Evolutionary conservation across 2,329 filamentous ascomycete species (phyloP), one percentile per base, ranked within the genome.

Genomic region (Fusarium sp.): DNA sequence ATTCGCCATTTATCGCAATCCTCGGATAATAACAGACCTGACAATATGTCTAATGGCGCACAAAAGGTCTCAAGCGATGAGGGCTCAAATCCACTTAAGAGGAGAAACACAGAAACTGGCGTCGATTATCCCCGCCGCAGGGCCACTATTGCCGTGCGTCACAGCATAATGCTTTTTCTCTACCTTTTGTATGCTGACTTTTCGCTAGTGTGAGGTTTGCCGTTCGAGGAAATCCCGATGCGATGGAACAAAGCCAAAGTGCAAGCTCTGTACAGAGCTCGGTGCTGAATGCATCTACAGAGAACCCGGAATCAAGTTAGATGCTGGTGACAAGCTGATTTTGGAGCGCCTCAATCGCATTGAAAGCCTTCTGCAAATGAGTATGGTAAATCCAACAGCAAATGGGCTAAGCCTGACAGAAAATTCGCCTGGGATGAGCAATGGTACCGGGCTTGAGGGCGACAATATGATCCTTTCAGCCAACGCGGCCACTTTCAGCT

Each of bases 291-390:
- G 92, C 78, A 86, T 94, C 69, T 96, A 96, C 78, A 88, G 92
- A 67, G 92, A 96, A 77, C 92, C 92, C 8, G 92, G 92, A 4
- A 92, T 95, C 82, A 96, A 96, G 80, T 86, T 96, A 11, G 92
- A 96, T 77, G 92, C 92, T 36, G 92, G 92, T 69, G 92, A 95
- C 82, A 95, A 94, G 80, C 83, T 96, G 58, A 96, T 96, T 65
- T 82, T 96, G 37, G 92, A 95, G 76, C 90, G 91, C 57, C 83
- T 96, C 36, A 88, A 86, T 72, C 89, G 91, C 54, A 94, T 96
- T 73, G 92, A 96, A 78, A 91, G 85, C 51, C 82, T 96, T 44
- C 83, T 96, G n/a, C 91, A 94, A 76, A 89, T 90, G 67, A 91
- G 83, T 69, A 81, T 93, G 70, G 82, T 85, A 20, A 81, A 80